Evolutionary conservation across 192 early-diverging fungal species (phyloP).

Genomic region (Backusella circina): DNA sequence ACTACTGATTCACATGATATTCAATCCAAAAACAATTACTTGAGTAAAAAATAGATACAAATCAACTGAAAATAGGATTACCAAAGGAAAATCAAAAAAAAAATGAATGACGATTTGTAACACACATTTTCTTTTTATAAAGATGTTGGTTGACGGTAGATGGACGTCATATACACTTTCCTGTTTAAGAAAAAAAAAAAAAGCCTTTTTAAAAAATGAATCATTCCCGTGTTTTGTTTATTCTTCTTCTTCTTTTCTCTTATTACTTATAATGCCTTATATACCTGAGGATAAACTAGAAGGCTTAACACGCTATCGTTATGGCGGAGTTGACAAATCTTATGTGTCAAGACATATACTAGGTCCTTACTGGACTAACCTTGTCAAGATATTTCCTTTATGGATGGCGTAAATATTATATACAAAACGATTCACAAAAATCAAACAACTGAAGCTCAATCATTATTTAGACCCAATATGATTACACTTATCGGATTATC

Average conservation of each 20-base stretch:
- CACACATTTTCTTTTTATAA: neutral
- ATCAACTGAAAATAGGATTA: neutral
- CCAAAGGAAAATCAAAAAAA: neutral
- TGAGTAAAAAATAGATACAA: neutral
- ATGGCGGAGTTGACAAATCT: conserved; percentile 80
- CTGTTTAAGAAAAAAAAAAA: neutral
- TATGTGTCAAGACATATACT: conserved; percentile 78
- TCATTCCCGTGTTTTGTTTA: neutral
- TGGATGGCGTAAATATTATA: conserved; percentile 88
- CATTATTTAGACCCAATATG: conserved; percentile 69
- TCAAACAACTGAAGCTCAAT: neutral
- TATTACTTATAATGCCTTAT: conserved; percentile 40
- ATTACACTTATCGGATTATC: conserved; percentile 86
- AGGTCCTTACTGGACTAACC: conserved; percentile 87
- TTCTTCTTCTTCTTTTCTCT: neutral
- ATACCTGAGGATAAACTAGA: conserved; percentile 63
- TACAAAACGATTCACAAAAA: neutral
- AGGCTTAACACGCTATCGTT: conserved; percentile 76
- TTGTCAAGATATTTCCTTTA: conserved; percentile 81
- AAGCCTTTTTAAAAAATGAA: neutral
- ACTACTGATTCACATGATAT: neutral
- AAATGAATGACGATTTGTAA: neutral
- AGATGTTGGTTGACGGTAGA: neutral
- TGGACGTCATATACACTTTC: neutral
- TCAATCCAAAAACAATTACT: neutral